phyloP scores from a whole-genome alignment of 805 yeast species.

The Pichia rugopelliculosa region DNA sequence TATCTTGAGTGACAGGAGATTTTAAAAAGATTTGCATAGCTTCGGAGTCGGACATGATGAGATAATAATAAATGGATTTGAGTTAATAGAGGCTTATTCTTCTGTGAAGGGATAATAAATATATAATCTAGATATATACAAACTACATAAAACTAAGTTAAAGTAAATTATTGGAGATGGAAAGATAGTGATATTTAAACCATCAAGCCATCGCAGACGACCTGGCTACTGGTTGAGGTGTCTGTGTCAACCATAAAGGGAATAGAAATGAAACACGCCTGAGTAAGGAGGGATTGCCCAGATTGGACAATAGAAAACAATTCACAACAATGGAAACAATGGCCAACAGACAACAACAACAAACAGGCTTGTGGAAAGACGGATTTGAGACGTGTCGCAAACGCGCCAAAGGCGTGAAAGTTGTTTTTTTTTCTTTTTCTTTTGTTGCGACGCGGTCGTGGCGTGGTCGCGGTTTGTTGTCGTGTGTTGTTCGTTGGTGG shows the following conservation, averaged over 20 bases:
- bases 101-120: neutral
- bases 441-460: too few relatives aligned
- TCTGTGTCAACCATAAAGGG: neutral
- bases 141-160: too few relatives aligned
- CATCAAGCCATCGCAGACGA: neutral
- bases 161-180: neutral
- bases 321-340: neutral
- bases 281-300: neutral
- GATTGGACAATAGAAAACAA: too few relatives aligned
- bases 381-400: neutral
- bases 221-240: neutral
- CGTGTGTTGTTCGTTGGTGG: too few relatives aligned
- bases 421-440: too few relatives aligned
- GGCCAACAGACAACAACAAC: neutral
- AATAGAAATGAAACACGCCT: neutral
- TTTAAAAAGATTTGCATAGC: constrained; percentile 53
- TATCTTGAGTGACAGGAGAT: constrained; percentile 66
- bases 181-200: neutral
- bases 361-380: too few relatives aligned
- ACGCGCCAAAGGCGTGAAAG: neutral
- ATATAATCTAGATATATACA: too few relatives aligned
- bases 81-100: neutral
- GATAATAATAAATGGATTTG: neutral
- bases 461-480: too few relatives aligned
- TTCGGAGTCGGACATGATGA: constrained; percentile 39